A percentile compares a stretch with the other conserved stretches of the same genome.
phyloP scores from a whole-genome alignment of 805 yeast species.

The Torulaspora delbrueckii region DNA sequence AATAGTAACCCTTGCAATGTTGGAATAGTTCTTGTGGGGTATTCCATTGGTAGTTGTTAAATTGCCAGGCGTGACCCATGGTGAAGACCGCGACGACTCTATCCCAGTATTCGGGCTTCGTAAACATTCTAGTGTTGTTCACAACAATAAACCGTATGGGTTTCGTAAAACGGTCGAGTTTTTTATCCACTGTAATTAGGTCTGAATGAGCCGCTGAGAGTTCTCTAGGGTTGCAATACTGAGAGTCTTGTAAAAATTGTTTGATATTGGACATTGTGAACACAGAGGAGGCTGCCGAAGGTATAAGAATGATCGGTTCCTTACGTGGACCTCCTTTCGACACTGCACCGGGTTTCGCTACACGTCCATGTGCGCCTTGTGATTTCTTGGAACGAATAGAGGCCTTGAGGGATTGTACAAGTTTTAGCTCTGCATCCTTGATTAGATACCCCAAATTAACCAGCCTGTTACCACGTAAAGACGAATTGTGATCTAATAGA shows the following conservation, averaged over 20 bases:
- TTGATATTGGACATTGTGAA: conserved; percentile 61
- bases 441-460: conserved; percentile 64
- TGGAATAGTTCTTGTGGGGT: conserved; percentile 79
- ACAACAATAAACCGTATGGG: conserved; percentile 54
- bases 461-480: conserved; percentile 60
- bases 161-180: conserved; percentile 29
- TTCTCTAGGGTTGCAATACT: conserved; percentile 49
- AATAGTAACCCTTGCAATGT: conserved; percentile 74
- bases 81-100: conserved; percentile 93
- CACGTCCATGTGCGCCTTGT: conserved; percentile 17
- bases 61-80: conserved; percentile 98
- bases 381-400: conserved; percentile 27
- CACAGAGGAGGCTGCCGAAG: conserved; percentile 75
- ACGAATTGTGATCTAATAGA: conserved; percentile 54
- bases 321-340: conserved; percentile 25
- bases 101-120: conserved; percentile 97
- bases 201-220: conserved; percentile 33
- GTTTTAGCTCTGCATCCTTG: conserved; percentile 57
- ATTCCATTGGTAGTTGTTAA: conserved; percentile 76
- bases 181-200: conserved; percentile 31
- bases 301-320: conserved; percentile 69
- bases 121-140: conserved; percentile 78
- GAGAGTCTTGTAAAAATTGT: conserved; percentile 68
- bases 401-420: conserved; percentile 48
- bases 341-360: conserved; percentile 16